Percentiles rank a stretch among this genome's conserved stretches.
Evolutionary conservation across 768 basidiomycete species (phyloP).

Genomic region (Tephrocybe sp.): DNA sequence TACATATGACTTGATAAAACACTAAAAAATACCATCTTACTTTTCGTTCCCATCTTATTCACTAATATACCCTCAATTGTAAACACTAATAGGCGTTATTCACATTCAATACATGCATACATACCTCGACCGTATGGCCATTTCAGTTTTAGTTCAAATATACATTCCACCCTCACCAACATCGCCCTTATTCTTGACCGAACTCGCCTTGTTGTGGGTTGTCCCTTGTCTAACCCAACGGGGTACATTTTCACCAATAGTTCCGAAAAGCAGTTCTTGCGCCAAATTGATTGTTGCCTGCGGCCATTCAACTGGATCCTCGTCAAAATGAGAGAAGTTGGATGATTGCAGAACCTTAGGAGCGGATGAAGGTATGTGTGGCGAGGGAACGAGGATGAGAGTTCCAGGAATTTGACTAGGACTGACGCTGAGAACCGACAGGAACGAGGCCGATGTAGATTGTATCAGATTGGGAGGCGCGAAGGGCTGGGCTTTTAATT

Average conservation of each 20-base stretch:
- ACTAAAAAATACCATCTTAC: not conserved
- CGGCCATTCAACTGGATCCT: slow-evolving; percentile 36
- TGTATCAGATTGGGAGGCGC: slow-evolving; percentile 58
- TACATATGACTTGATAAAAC: no score
- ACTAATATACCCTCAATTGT: slow-evolving; percentile 15
- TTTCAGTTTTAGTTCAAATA: slow-evolving; percentile 30
- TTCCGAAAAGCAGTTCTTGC: slow-evolving; percentile 35
- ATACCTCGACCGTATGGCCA: not conserved
- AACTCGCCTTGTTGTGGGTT: not conserved
- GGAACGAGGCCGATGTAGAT: slow-evolving; percentile 53
- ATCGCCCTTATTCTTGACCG: slow-evolving; percentile 23
- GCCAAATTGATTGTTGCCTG: slow-evolving; percentile 30
- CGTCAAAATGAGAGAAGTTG: slow-evolving; percentile 31
- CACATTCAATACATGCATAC: not conserved
- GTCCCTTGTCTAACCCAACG: slow-evolving; percentile 15
- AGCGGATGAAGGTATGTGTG: slow-evolving; percentile 39
- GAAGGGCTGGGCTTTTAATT: slow-evolving; percentile 36
- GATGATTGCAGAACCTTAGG: slow-evolving; percentile 38
- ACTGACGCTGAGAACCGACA: slow-evolving; percentile 34
- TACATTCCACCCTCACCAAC: slow-evolving; percentile 55
- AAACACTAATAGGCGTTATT: not conserved
- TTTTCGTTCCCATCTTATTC: slow-evolving; percentile 1
- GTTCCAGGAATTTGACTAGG: slow-evolving; percentile 20
- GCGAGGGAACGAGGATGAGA: slow-evolving; percentile 49
- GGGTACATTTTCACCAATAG: slow-evolving; percentile 28